These are phyloP conservation scores for Lachancea fermentati DNA, from an alignment of 805 yeast genomes.

Conservation along the genomic window DNA sequence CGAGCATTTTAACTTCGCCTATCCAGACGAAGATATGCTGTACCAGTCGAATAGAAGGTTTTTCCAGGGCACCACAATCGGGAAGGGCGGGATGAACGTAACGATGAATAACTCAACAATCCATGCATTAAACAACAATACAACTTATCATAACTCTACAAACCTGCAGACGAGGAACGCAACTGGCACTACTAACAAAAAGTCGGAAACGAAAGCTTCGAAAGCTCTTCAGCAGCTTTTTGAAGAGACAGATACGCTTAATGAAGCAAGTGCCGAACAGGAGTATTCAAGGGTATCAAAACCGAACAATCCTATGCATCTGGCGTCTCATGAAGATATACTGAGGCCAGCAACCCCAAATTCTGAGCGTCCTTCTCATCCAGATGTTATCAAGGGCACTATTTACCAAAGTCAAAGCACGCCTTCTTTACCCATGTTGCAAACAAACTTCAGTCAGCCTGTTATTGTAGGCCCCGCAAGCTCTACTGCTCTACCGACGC, in stretches of 20 bases:
- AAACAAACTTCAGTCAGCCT: conserved; percentile 24
- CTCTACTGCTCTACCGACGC: conserved; percentile 43
- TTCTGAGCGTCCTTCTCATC: conserved; percentile 14
- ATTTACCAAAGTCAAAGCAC: conserved; percentile 27
- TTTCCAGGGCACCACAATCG: conserved; percentile 30
- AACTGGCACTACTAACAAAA: conserved; percentile 27
- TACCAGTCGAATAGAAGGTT: conserved; percentile 22
- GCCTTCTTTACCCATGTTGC: conserved; percentile 24
- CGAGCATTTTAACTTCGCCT: conserved; percentile 27
- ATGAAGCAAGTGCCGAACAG: conserved; percentile 16
- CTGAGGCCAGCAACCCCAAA: conserved; percentile 3
- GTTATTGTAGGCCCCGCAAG: conserved; percentile 20
- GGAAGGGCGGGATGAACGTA: conserved; percentile 16
- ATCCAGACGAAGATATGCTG: conserved; percentile 30
- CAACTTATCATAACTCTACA: conserved; percentile 9
- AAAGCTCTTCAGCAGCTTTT: conserved; percentile 66
- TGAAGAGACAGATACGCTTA: conserved; percentile 42
- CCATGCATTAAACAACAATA: conserved; percentile 9
- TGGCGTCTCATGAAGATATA: not conserved
- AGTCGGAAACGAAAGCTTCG: conserved; percentile 45
- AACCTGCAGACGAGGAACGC: conserved; percentile 16
- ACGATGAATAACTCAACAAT: conserved; percentile 9
- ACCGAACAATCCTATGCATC: conserved; percentile 11
- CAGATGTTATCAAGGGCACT: conserved; percentile 12
- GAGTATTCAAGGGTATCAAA: conserved; percentile 18